Percentiles rank a stretch among this genome's conserved stretches.
phyloP scores from a whole-genome alignment of 1,284 basidiomycete species.

The Coniferiporia sulphurascens region DNA sequence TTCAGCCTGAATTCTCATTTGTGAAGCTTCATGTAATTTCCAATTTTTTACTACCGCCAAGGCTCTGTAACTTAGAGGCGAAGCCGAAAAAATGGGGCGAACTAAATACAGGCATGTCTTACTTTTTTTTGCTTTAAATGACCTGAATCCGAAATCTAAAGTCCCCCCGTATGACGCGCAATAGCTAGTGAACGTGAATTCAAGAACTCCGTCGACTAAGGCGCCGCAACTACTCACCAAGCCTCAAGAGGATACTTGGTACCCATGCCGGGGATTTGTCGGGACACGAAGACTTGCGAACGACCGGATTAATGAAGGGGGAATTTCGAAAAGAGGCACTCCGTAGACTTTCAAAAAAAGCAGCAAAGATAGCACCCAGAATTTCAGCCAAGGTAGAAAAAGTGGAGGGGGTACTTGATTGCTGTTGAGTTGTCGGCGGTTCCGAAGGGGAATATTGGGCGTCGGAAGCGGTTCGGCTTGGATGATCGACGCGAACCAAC shows the following conservation, averaged over 20 bases:
- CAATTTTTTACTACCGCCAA: too few relatives aligned
- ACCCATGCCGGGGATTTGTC: conserved; percentile 1
- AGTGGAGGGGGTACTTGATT: neutral
- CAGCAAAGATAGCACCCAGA: neutral
- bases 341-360: neutral
- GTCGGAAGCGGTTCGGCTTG: conserved; percentile 1
- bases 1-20: too few relatives aligned
- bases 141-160: too few relatives aligned
- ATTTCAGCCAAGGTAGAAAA: neutral
- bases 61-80: too few relatives aligned
- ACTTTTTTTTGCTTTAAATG: too few relatives aligned
- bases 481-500: conserved; percentile 5
- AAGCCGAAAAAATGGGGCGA: too few relatives aligned
- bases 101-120: too few relatives aligned
- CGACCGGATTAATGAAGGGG: conserved; percentile 7
- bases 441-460: neutral
- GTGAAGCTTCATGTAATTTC: too few relatives aligned
- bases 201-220: neutral
- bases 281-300: neutral
- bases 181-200: neutral
- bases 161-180: neutral
- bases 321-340: neutral
- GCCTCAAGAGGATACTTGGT: neutral
- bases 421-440: conserved; percentile 2
- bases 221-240: neutral